Evolutionary conservation across 2,329 filamentous ascomycete species (phyloP).

Genomic region (Colletotrichum caudatum): DNA sequence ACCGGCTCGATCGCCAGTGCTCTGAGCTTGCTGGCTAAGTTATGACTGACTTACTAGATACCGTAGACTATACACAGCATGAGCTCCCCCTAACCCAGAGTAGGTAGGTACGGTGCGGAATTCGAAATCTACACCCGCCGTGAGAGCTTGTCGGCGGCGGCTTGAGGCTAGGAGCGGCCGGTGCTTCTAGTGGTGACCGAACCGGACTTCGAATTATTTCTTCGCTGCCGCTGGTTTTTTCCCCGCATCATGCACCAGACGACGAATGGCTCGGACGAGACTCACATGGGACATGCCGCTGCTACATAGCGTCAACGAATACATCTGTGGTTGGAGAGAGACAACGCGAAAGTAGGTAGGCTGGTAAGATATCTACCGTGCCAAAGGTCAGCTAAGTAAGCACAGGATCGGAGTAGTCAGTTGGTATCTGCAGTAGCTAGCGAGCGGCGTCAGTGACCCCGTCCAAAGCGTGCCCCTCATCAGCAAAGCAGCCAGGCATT

Average conservation of each 20-base stretch:
- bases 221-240: background rate
- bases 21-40: background rate
- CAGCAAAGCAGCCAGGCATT: slow-evolving; percentile 4
- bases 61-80: background rate
- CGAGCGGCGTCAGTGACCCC: too few species aligned
- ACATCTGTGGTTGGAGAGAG: background rate
- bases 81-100: background rate
- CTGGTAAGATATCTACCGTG: background rate
- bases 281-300: background rate
- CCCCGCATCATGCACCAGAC: background rate
- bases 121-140: background rate
- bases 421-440: background rate
- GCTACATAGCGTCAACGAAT: background rate
- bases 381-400: too few species aligned
- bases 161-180: too few species aligned
- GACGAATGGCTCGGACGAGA: background rate
- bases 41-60: background rate
- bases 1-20: background rate
- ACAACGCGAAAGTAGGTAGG: background rate
- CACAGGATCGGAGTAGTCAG: background rate
- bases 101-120: background rate
- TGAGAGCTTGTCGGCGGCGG: background rate
- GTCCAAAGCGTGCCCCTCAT: background rate
- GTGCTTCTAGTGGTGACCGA: too few species aligned
- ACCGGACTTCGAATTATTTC: background rate